Evolutionary conservation across 1,139 yeast species (phyloP).

Genomic region (Candida freyschussii): DNA sequence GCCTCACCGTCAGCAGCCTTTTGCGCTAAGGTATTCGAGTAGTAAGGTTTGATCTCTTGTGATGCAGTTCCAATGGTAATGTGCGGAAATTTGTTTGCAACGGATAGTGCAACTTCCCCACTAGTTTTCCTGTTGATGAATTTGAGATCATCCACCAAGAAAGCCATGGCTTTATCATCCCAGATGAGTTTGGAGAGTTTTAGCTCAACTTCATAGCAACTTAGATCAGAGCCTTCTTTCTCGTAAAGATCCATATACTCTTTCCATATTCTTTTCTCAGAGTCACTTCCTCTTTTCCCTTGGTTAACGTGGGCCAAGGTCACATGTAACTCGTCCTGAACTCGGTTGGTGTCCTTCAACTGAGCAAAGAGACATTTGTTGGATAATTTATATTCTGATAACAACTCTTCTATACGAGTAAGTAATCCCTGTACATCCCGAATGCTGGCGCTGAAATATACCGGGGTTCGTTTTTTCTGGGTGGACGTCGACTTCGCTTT

Average conservation of each 20-base stretch:
- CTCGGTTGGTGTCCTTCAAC: constrained; percentile 34
- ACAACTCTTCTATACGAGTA: constrained; percentile 8
- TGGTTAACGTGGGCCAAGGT: constrained; percentile 60
- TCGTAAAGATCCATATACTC: constrained; percentile 23
- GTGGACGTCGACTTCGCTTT: too few species aligned
- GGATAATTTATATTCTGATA: constrained; percentile 6
- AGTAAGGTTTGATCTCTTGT: constrained; percentile 44
- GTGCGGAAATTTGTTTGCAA: constrained; percentile 53
- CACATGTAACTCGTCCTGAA: constrained; percentile 66
- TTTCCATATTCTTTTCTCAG: constrained; percentile 31
- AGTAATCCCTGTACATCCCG: constrained; percentile 16
- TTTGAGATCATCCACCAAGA: constrained; percentile 42
- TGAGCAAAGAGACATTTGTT: constrained; percentile 8
- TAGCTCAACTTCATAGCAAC: too few species aligned
- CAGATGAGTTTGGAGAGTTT: constrained; percentile 44
- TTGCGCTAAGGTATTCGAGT: constrained; percentile 41
- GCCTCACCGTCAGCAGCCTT: constrained; percentile 13
- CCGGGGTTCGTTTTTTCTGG: constrained; percentile 30
- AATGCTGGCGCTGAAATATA: constrained; percentile 36
- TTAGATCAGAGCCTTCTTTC: constrained; percentile 10
- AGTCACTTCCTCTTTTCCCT: constrained; percentile 26
- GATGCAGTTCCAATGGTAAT: constrained; percentile 68
- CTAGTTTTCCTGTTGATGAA: constrained; percentile 26
- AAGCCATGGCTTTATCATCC: constrained; percentile 50
- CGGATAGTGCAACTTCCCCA: constrained; percentile 25